phyloP scores from a whole-genome alignment of 805 yeast genomes.

The Hanseniaspora thailandica region DNA sequence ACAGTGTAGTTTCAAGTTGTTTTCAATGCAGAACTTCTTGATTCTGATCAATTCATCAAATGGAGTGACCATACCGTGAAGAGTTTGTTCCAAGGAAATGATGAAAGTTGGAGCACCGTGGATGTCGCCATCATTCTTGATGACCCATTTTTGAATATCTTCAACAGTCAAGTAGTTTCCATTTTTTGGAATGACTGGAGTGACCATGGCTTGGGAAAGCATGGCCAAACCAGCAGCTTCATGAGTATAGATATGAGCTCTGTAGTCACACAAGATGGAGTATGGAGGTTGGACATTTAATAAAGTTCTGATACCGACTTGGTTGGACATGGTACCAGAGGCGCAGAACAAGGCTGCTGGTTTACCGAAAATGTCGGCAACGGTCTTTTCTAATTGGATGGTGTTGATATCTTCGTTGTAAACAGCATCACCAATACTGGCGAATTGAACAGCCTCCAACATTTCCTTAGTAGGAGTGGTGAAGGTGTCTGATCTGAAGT shows the following conservation, averaged over 20 bases:
- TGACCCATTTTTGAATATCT: conserved; percentile 52
- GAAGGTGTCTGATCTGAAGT: conserved; percentile 68
- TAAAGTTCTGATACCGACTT: conserved; percentile 67
- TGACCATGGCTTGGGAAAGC: conserved; percentile 83
- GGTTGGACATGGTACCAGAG: conserved; percentile 86
- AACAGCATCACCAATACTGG: conserved; percentile 78
- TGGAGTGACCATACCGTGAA: conserved; percentile 75
- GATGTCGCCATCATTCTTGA: conserved; percentile 68
- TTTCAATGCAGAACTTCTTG: conserved; percentile 52
- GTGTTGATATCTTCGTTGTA: conserved; percentile 74
- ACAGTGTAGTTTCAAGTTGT: conserved; percentile 56
- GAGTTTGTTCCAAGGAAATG: conserved; percentile 75
- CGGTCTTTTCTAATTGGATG: conserved; percentile 45
- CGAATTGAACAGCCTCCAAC: conserved; percentile 45
- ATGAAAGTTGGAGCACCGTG: conserved; percentile 83
- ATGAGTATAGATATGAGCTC: conserved; percentile 70
- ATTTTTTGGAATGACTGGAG: conserved; percentile 66
- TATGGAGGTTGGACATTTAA: conserved; percentile 67
- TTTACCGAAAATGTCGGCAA: conserved; percentile 62
- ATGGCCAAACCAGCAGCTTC: conserved; percentile 91
- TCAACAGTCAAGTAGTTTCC: conserved; percentile 68
- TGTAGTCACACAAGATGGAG: conserved; percentile 71
- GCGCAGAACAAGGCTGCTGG: conserved; percentile 74
- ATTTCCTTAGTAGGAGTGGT: conserved; percentile 73
- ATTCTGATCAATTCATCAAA: conserved; percentile 64